Evolutionary conservation across 306 rosid genomes (phyloP), one percentile per base, ranked within the genome.

Genomic region (Prunus davidiana): DNA sequence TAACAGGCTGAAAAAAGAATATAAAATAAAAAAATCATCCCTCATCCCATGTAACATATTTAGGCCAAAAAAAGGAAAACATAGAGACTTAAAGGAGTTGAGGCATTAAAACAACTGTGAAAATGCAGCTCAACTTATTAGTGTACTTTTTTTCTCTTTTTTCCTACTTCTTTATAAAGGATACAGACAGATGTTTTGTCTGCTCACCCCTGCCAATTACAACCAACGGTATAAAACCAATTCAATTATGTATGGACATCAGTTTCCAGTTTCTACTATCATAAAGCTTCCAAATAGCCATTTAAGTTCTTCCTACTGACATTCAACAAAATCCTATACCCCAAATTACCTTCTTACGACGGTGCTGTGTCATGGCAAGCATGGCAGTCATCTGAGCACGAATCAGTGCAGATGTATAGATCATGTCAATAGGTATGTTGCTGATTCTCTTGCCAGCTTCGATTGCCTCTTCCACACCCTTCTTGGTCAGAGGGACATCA

Each of bases 301-400:
- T 10, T n/a, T 5, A 71, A 65, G 61, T 28, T 20, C 64, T 3
- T 68, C 41, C 47, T 61, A 69, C 25, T 47, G 22, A 69, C 61
- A 75, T 8, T 70, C 50, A 45, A n/a, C 12, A 67, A 28, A 13
- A 5, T 9, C 0, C 7, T 60, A 58, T 61, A 12, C 28, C 12
- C 76, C 34, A 6, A 30, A 24, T 78, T 87, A 96, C 99, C 98
- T 96, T 96, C 78, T 19, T 86, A 28, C 97, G 93, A 25, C 98
- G 97, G 72, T 96, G 98, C 82, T 96, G 98, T 65, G 98, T 92
- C 99, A 96, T 96, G 67, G 98, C 98, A 77, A 92, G 99, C 99
- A 96, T 96, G 55, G 99, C 99, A 69, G 99, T 96, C 99, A 96
- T 92, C 80, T 92, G 99, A 24, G 99, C 99, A 50, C 99, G 98